Evolutionary conservation across 208 protist genomes (phyloP), one percentile per base, ranked within the genome.

Genomic region (Borovskyia barvae): DNA sequence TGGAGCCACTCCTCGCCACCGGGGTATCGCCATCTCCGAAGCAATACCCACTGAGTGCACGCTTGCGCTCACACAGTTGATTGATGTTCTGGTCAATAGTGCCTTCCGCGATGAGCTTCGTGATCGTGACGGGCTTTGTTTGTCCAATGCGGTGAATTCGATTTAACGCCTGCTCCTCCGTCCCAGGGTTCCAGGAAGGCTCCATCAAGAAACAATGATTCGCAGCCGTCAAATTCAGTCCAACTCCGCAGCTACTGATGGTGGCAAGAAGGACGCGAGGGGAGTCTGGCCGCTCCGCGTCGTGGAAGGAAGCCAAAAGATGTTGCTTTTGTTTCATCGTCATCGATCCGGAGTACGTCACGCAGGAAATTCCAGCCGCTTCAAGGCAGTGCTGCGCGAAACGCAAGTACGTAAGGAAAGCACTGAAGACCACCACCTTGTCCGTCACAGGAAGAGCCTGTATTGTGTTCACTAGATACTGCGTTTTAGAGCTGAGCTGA

Each of bases 61-160:
- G 69, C 77, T 99, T 99, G 46, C 71, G 79, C 50, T 90, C 74
- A 17, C 97, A 97, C 26, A 97, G 80, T 25, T 92, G 85, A 7
- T 98, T 77, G 48, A 99, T 95, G 55, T 97, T 97, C 66, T 98
- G 90, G 66, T 99, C 98, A 17, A 99, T 87, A 11, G 97, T 96
- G 3, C 80, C 78, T 15, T 94, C 79, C 0, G 96, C 97, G 20
- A 99, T 75, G 19, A 99, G 85, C 55, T 96, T 87, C 25, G 85
- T 97, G 24, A 99, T 75, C 12, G 79, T 86, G 0, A 99, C 97
- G 4, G 85, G 87, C 48, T 93, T 86, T 5, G 69, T 94, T 68
- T 97, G 93, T 8, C 94, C 93, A 53, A 97, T 93, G 39, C 90
- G 77, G 63, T 97, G 84, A 20, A 97, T 61, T 14, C 93, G 85